Conservation (phyloP, 2,329 filamentous ascomycete species). For the Alternaria conjuncta region DNA sequence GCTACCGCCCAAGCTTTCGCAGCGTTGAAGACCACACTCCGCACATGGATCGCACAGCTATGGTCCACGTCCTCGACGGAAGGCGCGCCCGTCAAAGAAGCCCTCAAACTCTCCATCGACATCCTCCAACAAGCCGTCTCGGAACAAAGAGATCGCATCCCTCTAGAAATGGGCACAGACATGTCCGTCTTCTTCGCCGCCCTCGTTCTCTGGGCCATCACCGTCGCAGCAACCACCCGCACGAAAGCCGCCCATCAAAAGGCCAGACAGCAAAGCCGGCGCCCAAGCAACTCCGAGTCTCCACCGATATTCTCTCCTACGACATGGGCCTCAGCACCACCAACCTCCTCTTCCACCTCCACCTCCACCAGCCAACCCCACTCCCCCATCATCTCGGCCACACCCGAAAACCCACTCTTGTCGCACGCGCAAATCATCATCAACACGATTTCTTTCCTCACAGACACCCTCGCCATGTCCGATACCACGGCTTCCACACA, state of each 20-base stretch:
- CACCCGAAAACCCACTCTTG: constrained; percentile 11
- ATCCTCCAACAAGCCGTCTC: constrained; percentile 35
- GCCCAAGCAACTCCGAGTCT: constrained; percentile 22
- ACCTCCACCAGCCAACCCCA: constrained; percentile 3
- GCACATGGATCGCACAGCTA: constrained; percentile 45
- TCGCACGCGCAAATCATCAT: constrained; percentile 28
- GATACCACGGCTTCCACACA: constrained; percentile 17
- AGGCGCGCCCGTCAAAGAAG: constrained; percentile 27
- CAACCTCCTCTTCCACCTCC: background rate
- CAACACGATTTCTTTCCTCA: constrained; percentile 35
- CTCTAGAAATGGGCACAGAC: constrained; percentile 37
- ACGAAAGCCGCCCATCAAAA: constrained; percentile 16
- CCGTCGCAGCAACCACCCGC: constrained; percentile 33
- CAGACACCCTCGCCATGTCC: constrained; percentile 23
- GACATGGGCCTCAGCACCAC: constrained; percentile 3
- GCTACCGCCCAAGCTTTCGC: constrained; percentile 41
- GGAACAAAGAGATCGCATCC: constrained; percentile 19
- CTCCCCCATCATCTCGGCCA: constrained; percentile 22
- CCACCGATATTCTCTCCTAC: constrained; percentile 8
- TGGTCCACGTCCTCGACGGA: constrained; percentile 25
- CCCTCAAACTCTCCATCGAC: constrained; percentile 35
- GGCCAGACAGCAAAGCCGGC: constrained; percentile 2
- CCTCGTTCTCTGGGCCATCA: constrained; percentile 46
- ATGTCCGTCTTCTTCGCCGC: constrained; percentile 46
- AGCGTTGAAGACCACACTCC: constrained; percentile 39